These are phyloP conservation scores for Gossypium gossypioides DNA, from an alignment of 441 rosid species.

Conservation along the genomic window DNA sequence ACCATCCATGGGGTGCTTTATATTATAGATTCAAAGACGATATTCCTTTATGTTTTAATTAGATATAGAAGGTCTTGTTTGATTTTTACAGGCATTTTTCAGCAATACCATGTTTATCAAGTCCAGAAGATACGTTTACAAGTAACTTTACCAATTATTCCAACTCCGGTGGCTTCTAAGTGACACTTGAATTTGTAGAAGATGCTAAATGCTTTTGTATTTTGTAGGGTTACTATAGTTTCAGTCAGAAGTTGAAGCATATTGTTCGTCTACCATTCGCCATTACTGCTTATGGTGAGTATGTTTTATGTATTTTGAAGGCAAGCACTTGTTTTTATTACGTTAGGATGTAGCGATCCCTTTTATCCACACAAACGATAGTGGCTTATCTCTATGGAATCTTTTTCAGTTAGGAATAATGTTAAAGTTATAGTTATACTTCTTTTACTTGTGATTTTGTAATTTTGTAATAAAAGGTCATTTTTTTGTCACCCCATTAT, in stretches of 20 bases:
- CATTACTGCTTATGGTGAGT: conserved; percentile 71
- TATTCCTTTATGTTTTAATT: conserved; percentile 5
- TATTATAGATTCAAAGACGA: background rate
- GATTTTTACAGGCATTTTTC: conserved; percentile 56
- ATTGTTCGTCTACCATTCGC: conserved; percentile 87
- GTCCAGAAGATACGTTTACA: conserved; percentile 87
- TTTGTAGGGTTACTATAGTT: conserved; percentile 85
- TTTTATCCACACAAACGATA: background rate
- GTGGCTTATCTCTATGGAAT: background rate
- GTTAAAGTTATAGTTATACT: background rate
- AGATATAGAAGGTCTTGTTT: conserved; percentile 6
- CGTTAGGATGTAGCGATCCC: background rate
- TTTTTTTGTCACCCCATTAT: background rate
- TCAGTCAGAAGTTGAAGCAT: conserved; percentile 96
- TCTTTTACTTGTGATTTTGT: background rate
- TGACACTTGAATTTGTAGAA: conserved; percentile 2
- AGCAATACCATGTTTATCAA: conserved; percentile 81
- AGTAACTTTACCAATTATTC: conserved; percentile 29
- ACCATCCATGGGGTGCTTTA: background rate
- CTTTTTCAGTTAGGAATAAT: background rate
- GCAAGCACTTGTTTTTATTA: background rate
- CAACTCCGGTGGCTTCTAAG: background rate
- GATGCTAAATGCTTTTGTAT: conserved; percentile 13
- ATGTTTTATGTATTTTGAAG: background rate
- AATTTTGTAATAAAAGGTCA: background rate